phyloP scores from a whole-genome alignment of 2,329 filamentous ascomycete species.

The Pseudogymnoascus sp. region DNA sequence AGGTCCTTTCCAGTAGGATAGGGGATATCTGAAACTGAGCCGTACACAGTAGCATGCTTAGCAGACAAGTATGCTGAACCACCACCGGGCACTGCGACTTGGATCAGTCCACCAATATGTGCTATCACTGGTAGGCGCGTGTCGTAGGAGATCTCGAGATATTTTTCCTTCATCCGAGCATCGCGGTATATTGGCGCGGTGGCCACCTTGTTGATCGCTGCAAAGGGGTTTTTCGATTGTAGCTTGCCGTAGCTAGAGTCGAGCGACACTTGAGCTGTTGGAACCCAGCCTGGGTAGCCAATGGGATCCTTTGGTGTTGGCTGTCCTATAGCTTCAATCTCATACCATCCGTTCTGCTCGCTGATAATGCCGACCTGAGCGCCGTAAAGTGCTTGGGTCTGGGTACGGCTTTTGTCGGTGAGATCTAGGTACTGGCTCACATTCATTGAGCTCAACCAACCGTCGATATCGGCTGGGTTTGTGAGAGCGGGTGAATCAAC shows the following conservation, averaged over 20 bases:
- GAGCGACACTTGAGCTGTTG: not conserved
- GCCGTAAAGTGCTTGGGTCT: not conserved
- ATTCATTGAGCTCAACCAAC: not conserved
- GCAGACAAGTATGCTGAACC: not conserved
- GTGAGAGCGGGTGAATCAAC: not conserved
- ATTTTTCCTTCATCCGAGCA: not conserved
- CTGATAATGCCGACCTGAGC: not conserved
- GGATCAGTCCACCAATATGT: not conserved
- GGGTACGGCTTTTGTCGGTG: not conserved
- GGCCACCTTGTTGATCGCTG: not conserved
- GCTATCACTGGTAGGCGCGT: not conserved
- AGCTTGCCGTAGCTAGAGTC: not conserved
- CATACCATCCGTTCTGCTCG: not conserved
- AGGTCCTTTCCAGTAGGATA: not conserved
- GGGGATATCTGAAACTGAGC: not conserved
- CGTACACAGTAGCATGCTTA: not conserved
- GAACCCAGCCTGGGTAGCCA: not conserved
- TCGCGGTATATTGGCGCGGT: not conserved
- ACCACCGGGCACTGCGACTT: not conserved
- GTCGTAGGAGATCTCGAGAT: not conserved
- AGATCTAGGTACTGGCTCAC: not conserved
- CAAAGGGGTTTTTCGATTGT: not conserved
- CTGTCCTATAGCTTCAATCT: not conserved
- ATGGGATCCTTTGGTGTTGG: not conserved
- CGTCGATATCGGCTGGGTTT: not conserved